Percentiles rank a stretch among this genome's conserved stretches.
phyloP scores from a whole-genome alignment of 2,329 filamentous ascomycete species.

The Chalara sp. region DNA sequence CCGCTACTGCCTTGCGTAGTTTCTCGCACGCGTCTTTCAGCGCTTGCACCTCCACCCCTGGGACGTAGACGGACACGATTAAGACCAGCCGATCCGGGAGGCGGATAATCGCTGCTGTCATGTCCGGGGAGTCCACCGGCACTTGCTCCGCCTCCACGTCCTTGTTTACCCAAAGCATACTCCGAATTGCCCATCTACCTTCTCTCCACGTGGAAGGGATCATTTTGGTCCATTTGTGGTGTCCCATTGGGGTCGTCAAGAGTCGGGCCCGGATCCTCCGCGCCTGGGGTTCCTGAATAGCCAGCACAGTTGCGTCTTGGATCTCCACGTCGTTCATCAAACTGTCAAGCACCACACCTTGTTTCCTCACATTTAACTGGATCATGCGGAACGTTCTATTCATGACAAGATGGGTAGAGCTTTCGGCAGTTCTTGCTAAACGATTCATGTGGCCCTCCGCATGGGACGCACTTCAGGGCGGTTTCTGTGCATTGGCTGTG shows the following conservation, averaged over 20 bases:
- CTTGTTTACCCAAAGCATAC: slow-evolving; percentile 23
- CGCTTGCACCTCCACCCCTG: not conserved
- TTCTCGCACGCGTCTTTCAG: not conserved
- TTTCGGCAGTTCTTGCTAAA: too few relatives aligned
- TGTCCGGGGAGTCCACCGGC: slow-evolving; percentile 18
- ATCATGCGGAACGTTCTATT: slow-evolving; percentile 10
- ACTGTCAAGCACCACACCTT: slow-evolving; percentile 6
- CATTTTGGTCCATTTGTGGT: slow-evolving; percentile 10
- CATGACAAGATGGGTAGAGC: too few relatives aligned
- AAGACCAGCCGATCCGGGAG: slow-evolving; percentile 11
- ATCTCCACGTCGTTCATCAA: slow-evolving; percentile 10
- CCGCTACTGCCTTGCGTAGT: slow-evolving; percentile 1
- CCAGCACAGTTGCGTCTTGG: slow-evolving; percentile 3
- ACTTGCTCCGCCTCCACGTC: slow-evolving; percentile 18
- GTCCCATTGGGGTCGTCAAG: slow-evolving; percentile 5
- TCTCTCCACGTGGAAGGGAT: slow-evolving; percentile 6
- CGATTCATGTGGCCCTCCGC: too few relatives aligned
- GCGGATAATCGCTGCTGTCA: slow-evolving; percentile 18
- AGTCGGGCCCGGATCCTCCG: slow-evolving; percentile 1
- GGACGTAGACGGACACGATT: not conserved
- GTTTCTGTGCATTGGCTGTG: slow-evolving; percentile 14
- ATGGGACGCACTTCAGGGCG: too few relatives aligned
- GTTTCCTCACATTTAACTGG: slow-evolving; percentile 8
- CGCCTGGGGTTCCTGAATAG: slow-evolving; percentile 6
- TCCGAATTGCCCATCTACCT: slow-evolving; percentile 19